A percentile compares a stretch with the other conserved stretches of the same genome.
Evolutionary conservation across 75 land plant species (phyloP).

Genomic region (Selaginella moellendorffii): DNA sequence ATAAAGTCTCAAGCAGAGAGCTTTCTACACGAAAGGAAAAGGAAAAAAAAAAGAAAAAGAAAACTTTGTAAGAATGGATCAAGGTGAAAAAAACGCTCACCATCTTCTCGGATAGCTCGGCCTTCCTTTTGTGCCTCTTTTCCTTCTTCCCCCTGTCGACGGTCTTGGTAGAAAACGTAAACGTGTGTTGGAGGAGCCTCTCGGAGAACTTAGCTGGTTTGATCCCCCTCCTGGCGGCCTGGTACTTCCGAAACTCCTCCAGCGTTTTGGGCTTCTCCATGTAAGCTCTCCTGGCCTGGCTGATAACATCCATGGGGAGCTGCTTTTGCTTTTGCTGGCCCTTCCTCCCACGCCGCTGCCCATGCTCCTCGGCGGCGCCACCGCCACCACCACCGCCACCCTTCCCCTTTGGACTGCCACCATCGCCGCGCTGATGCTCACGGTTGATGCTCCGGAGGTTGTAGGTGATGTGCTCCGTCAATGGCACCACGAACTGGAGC

Average conservation of each 20-base stretch:
- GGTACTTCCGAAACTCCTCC: not conserved
- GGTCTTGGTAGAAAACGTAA: not conserved
- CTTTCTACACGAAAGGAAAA: not conserved
- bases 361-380: too few relatives aligned
- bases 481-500: not conserved
- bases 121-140: not conserved
- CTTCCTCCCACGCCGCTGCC: too few relatives aligned
- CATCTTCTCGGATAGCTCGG: not conserved
- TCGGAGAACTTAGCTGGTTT: too few relatives aligned
- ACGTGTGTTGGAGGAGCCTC: not conserved
- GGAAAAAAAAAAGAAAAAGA: not conserved
- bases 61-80: not conserved
- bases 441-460: not conserved
- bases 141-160: not conserved
- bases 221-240: too few relatives aligned
- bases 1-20: not conserved
- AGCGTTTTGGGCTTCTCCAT: not conserved
- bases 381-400: too few relatives aligned
- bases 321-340: too few relatives aligned
- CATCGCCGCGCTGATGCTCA: too few relatives aligned
- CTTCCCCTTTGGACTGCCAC: too few relatives aligned
- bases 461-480: slow-evolving; percentile 4
- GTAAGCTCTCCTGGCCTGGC: not conserved
- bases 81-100: not conserved
- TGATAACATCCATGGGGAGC: too few relatives aligned